Conservation (phyloP, 2,329 filamentous ascomycete genomes). For the Cladosporium colombiae region DNA sequence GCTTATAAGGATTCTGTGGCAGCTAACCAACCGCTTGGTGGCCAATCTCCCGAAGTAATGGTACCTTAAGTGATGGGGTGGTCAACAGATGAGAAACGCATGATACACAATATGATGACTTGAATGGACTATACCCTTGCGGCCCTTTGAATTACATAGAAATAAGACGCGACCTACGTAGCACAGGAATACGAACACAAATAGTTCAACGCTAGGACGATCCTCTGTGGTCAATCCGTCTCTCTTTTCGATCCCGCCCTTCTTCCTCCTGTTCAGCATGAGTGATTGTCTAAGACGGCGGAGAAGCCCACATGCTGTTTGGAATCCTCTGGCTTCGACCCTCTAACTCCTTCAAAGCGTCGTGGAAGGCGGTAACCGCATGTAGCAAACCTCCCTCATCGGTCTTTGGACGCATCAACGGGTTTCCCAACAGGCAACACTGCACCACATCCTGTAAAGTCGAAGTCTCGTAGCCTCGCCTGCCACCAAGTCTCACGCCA, state of each 20-base stretch:
- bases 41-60: neutral
- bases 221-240: neutral
- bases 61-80: neutral
- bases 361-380: neutral
- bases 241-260: neutral
- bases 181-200: neutral
- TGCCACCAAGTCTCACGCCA: neutral
- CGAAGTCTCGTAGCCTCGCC: neutral
- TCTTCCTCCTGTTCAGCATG: neutral
- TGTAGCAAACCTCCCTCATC: neutral
- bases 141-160: neutral
- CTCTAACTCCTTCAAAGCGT: neutral
- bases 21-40: constrained; percentile 32
- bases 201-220: neutral
- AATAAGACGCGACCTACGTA: neutral
- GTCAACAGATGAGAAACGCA: neutral
- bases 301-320: neutral
- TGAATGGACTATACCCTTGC: constrained; percentile 10
- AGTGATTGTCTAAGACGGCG: neutral
- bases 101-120: constrained; percentile 10
- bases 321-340: neutral
- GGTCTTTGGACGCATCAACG: neutral
- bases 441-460: neutral
- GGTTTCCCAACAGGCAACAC: constrained; percentile 1
- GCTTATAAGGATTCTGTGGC: constrained; percentile 37